Percentiles rank a stretch among this genome's conserved stretches.
phyloP scores from a whole-genome alignment of 768 basidiomycete genomes.

The Mycena indigotica region DNA sequence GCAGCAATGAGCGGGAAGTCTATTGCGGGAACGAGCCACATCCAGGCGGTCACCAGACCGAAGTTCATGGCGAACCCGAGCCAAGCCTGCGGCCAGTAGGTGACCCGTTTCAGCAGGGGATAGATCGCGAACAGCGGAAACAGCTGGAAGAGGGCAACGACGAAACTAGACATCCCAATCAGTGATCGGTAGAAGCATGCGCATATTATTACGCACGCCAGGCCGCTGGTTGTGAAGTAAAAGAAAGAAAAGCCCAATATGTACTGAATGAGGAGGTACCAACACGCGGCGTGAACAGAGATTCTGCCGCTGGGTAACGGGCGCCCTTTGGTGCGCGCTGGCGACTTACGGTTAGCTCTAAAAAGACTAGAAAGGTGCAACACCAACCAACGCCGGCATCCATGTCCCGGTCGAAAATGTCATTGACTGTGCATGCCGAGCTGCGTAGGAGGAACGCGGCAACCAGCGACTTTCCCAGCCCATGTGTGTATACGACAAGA shows the following conservation, averaged over 20 bases:
- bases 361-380: not conserved
- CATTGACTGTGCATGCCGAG: conserved; percentile 18
- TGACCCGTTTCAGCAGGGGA: conserved; percentile 58
- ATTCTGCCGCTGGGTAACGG: conserved; percentile 54
- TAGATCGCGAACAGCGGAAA: conserved; percentile 50
- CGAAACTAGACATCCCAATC: conserved; percentile 32
- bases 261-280: conserved; percentile 47
- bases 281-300: conserved; percentile 42
- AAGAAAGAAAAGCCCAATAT: conserved; percentile 43
- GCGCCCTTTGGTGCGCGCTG: conserved; percentile 51
- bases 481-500: not conserved
- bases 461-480: not conserved
- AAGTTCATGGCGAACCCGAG: conserved; percentile 63
- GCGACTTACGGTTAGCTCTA: not conserved
- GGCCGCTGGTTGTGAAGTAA: conserved; percentile 30
- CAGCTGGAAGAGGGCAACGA: conserved; percentile 47
- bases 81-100: conserved; percentile 66
- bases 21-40: conserved; percentile 37
- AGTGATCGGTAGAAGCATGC: conserved; percentile 8
- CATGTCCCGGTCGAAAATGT: conserved; percentile 32
- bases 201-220: conserved; percentile 35
- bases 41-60: conserved; percentile 52
- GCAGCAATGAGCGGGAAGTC: conserved; percentile 35
- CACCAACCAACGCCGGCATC: conserved; percentile 39
- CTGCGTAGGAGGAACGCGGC: conserved; percentile 1